A percentile compares a stretch with the other conserved stretches of the same genome.
Conservation (phyloP, 1,284 basidiomycete species). For the Ganoderma multipileum region DNA sequence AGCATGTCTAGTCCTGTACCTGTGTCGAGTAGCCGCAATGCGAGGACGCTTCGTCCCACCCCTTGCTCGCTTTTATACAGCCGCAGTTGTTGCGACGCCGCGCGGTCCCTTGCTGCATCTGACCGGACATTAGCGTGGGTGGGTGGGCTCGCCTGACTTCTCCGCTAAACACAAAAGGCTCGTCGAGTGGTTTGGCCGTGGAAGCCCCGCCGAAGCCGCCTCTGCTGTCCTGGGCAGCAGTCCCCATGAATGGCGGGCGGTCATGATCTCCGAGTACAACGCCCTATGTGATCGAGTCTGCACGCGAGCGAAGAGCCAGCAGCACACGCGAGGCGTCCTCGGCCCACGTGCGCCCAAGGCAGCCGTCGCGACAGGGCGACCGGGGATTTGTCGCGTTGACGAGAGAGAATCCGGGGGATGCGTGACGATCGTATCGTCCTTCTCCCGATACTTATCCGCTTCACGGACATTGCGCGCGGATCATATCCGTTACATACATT, state of each 20-base stretch:
- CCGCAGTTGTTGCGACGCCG: background rate
- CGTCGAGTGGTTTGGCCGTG: conserved; percentile 8
- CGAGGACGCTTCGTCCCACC: background rate
- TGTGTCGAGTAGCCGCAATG: background rate
- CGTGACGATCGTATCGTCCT: background rate
- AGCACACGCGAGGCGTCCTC: background rate
- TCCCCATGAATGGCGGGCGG: background rate
- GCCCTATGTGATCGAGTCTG: background rate
- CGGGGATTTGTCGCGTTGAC: conserved; percentile 8
- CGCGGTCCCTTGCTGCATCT: background rate
- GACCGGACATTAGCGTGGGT: background rate
- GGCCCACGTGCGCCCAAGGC: conserved; percentile 7
- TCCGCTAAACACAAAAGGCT: background rate
- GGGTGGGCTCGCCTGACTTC: background rate
- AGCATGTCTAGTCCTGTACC: conserved; percentile 16
- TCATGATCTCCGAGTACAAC: background rate
- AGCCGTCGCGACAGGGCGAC: background rate
- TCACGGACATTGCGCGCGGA: background rate
- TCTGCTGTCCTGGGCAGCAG: background rate
- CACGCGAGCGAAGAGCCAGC: background rate
- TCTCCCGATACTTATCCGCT: conserved; percentile 10
- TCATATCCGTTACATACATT: background rate
- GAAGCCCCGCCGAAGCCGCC: conserved; percentile 3
- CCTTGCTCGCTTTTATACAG: background rate
- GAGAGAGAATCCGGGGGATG: background rate